Evolutionary conservation across 1,139 yeast genomes (phyloP).

Genomic region (Zygotorulaspora mrakii): DNA sequence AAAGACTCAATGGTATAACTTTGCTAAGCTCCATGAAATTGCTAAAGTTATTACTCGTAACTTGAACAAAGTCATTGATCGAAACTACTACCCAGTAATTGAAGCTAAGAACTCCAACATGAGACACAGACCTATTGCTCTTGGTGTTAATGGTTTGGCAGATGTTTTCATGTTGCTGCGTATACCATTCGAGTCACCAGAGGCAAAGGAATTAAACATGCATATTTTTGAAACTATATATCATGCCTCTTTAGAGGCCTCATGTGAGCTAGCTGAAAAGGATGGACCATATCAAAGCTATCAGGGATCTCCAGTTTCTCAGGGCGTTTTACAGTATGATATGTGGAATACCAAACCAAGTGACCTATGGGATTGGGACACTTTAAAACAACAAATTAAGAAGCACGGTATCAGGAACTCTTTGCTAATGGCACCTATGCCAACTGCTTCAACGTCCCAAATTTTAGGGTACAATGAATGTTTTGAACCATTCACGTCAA

Average conservation of each 20-base stretch:
- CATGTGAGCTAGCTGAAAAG: slow-evolving; percentile 64
- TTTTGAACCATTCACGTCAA: slow-evolving; percentile 87
- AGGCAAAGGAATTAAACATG: slow-evolving; percentile 65
- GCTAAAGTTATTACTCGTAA: slow-evolving; percentile 72
- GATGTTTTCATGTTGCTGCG: slow-evolving; percentile 76
- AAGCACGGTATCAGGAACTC: slow-evolving; percentile 76
- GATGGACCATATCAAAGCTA: slow-evolving; percentile 67
- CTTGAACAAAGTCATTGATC: slow-evolving; percentile 72
- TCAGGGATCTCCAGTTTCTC: slow-evolving; percentile 77
- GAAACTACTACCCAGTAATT: slow-evolving; percentile 72
- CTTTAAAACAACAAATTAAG: slow-evolving; percentile 55
- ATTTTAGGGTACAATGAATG: slow-evolving; percentile 87
- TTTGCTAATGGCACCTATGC: slow-evolving; percentile 86
- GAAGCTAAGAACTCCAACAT: slow-evolving; percentile 67
- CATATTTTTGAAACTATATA: slow-evolving; percentile 88
- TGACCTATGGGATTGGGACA: slow-evolving; percentile 63
- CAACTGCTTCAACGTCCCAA: slow-evolving; percentile 91
- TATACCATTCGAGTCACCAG: slow-evolving; percentile 73
- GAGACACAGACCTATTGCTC: slow-evolving; percentile 79
- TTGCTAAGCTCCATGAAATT: slow-evolving; percentile 64
- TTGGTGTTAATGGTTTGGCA: slow-evolving; percentile 89
- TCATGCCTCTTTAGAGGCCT: slow-evolving; percentile 80
- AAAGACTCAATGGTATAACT: slow-evolving; percentile 57
- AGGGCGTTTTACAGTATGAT: slow-evolving; percentile 75
- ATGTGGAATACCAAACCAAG: slow-evolving; percentile 77